These are phyloP conservation scores for Yamagishiella unicocca DNA, from an alignment of 139 green algal species.

Conservation along the genomic window DNA sequence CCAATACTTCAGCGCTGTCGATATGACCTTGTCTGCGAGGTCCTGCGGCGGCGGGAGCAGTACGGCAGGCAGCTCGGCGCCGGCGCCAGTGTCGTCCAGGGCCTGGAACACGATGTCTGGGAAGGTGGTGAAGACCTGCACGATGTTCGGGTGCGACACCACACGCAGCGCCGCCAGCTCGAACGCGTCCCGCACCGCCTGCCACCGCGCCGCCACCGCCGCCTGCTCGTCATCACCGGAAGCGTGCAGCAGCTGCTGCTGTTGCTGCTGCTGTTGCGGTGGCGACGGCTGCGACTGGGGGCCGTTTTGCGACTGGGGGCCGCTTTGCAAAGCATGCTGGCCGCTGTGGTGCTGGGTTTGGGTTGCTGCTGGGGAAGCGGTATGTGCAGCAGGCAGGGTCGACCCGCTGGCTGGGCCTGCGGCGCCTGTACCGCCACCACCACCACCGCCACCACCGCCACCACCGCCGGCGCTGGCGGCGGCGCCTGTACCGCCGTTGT, in stretches of 20 bases:
- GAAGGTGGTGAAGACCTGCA: not conserved
- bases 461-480: no score
- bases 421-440: no score
- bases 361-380: no score
- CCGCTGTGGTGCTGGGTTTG: no score
- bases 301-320: no score
- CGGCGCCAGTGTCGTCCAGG: not conserved
- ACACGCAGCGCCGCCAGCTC: conserved; percentile 11
- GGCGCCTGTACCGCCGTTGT: no score
- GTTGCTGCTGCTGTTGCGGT: not conserved
- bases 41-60: not conserved
- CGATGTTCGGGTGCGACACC: not conserved
- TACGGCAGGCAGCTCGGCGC: not conserved
- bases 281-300: not conserved
- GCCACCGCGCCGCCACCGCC: not conserved
- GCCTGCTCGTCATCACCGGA: not conserved
- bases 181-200: conserved; percentile 14
- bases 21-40: not conserved
- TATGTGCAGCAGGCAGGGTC: no score
- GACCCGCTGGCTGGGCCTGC: no score
- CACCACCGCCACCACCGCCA: no score
- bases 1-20: no score
- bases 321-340: no score
- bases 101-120: not conserved
- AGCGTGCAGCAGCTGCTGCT: not conserved